Conservation (phyloP, 352 stramenopile genomes). For the Paralagenidium karlingii region DNA sequence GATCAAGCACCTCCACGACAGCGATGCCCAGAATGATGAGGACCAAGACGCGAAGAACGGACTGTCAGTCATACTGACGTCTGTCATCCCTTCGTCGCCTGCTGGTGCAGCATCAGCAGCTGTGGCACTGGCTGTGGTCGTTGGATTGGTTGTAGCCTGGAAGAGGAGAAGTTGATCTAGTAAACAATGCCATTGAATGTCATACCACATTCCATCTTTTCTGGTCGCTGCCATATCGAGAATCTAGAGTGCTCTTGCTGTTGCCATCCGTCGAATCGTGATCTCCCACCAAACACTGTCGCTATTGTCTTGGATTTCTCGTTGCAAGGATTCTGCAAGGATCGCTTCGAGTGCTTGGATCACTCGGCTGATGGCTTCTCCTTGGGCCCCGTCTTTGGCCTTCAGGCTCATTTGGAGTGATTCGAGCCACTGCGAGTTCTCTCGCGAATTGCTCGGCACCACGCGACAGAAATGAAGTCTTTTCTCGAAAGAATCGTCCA, state of each 20-base stretch:
- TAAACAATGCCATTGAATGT: neutral
- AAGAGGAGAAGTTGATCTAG: neutral
- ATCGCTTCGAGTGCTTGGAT: neutral
- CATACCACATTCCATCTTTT: neutral
- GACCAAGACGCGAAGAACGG: slow-evolving; percentile 1
- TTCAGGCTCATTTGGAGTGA: neutral
- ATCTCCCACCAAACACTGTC: slow-evolving; percentile 5
- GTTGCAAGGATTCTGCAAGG: neutral
- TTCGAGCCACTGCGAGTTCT: neutral
- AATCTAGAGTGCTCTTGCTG: neutral
- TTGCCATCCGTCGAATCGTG: neutral
- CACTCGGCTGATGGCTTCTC: neutral
- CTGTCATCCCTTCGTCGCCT: too few relatives aligned
- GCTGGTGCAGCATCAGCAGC: slow-evolving; percentile 1
- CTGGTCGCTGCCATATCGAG: neutral
- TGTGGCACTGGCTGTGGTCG: neutral
- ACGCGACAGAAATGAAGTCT: neutral
- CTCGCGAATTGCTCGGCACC: too few relatives aligned
- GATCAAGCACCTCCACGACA: slow-evolving; percentile 57
- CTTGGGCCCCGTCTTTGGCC: too few relatives aligned
- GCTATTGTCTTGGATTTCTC: neutral
- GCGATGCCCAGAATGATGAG: neutral
- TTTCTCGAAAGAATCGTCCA: neutral
- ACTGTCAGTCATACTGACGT: neutral
- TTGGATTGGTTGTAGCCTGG: neutral